Evolutionary conservation across 1,139 yeast species (phyloP).

Genomic region (Pichia sp.): DNA sequence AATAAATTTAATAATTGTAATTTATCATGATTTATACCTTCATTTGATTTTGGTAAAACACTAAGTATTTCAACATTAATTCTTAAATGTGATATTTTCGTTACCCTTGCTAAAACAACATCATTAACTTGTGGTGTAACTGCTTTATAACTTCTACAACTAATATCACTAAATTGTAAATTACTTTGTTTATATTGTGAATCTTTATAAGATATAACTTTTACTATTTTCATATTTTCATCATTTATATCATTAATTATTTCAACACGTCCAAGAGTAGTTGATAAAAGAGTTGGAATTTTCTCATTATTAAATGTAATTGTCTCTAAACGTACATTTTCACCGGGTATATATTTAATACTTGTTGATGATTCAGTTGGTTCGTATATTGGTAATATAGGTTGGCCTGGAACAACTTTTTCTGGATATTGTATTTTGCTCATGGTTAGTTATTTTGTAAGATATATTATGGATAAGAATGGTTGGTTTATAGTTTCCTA

Average conservation of each 20-base stretch:
- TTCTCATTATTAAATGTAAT: conserved; percentile 18
- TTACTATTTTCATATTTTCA: conserved; percentile 19
- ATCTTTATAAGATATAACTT: conserved; percentile 24
- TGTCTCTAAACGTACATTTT: conserved; percentile 34
- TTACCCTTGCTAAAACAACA: conserved; percentile 70
- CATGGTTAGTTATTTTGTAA: conserved; percentile 13
- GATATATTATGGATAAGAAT: background rate
- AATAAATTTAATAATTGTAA: conserved; percentile 48
- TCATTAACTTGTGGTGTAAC: conserved; percentile 82
- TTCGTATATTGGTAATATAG: conserved; percentile 38
- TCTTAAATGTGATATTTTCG: conserved; percentile 58
- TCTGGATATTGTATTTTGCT: conserved; percentile 19
- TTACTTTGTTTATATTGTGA: conserved; percentile 8
- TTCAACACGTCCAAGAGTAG: conserved; percentile 55
- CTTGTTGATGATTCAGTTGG: conserved; percentile 14
- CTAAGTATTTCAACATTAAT: conserved; percentile 80
- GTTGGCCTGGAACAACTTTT: conserved; percentile 73
- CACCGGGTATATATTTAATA: conserved; percentile 42
- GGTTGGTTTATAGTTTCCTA: background rate
- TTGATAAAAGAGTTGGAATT: conserved; percentile 52
- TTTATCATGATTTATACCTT: conserved; percentile 48
- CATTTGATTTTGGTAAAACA: conserved; percentile 37
- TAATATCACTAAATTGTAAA: background rate
- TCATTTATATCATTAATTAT: conserved; percentile 18
- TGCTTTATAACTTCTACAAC: conserved; percentile 34